A percentile compares a stretch with the other conserved stretches of the same genome.
Conservation (phyloP, 345 rosid species). For the Citrus trifoliata region DNA sequence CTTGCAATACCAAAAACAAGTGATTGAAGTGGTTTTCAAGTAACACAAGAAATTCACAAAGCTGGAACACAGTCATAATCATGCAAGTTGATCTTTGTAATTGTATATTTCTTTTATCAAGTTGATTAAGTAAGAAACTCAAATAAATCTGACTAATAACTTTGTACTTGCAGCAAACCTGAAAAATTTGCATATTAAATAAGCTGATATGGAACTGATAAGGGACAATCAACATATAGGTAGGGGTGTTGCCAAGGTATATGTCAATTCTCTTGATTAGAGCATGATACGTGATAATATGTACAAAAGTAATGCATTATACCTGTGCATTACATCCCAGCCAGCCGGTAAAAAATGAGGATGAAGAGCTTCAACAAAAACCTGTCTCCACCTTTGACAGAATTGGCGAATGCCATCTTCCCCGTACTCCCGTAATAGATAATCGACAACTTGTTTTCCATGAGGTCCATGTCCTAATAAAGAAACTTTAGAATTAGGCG, state of each 20-base stretch:
- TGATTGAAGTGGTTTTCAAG: not conserved
- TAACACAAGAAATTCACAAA: not conserved
- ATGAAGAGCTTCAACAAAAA: slow-evolving; percentile 69
- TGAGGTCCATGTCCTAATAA: slow-evolving; percentile 96
- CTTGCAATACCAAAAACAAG: not conserved
- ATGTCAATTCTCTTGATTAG: not conserved
- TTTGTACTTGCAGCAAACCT: not conserved
- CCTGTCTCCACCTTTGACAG: slow-evolving; percentile 95
- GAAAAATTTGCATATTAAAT: not conserved
- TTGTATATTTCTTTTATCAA: not conserved
- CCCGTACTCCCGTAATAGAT: slow-evolving; percentile 53
- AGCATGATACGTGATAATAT: not conserved
- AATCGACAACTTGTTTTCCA: slow-evolving; percentile 83
- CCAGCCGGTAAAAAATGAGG: slow-evolving; percentile 90
- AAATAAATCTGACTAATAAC: not conserved
- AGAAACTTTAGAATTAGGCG: slow-evolving; percentile 61
- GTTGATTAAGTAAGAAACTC: not conserved
- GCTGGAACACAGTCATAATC: not conserved
- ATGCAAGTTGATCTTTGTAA: not conserved
- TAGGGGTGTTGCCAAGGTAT: not conserved
- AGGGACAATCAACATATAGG: not conserved
- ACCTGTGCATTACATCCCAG: slow-evolving; percentile 91
- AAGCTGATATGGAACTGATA: not conserved
- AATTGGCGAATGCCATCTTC: slow-evolving; percentile 74
- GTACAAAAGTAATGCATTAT: not conserved